Percentiles rank a stretch among this genome's conserved stretches.
These are phyloP conservation scores for Trichopus zeylanicus DNA, from an alignment of 116 monocot genomes.

Conservation along the genomic window DNA sequence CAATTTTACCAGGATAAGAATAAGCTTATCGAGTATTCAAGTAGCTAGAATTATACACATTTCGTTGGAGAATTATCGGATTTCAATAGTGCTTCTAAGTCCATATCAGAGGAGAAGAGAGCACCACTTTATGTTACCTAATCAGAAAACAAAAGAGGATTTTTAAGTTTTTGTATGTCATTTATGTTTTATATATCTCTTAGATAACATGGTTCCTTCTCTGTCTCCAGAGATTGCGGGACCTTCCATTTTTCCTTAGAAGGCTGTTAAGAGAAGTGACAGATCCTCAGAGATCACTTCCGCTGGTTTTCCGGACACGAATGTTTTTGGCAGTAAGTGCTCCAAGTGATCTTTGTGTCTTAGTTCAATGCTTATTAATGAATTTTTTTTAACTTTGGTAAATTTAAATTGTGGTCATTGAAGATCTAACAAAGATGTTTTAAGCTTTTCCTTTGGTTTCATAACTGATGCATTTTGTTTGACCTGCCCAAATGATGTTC, in stretches of 20 bases:
- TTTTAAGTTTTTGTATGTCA: too few relatives aligned
- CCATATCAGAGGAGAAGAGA: background rate
- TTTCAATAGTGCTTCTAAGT: background rate
- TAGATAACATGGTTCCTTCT: constrained; percentile 4
- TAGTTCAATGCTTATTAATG: too few relatives aligned
- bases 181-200: background rate
- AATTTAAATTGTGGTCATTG: too few relatives aligned
- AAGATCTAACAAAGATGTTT: too few relatives aligned
- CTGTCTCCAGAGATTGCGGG: constrained; percentile 51
- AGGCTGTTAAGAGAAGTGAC: constrained; percentile 74
- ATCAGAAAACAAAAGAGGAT: too few relatives aligned
- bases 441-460: too few relatives aligned
- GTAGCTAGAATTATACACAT: background rate
- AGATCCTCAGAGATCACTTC: constrained; percentile 89
- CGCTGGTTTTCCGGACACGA: constrained; percentile 61
- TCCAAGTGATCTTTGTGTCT: too few relatives aligned
- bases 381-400: too few relatives aligned
- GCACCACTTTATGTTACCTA: background rate
- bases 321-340: constrained; percentile 69
- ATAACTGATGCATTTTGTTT: too few relatives aligned
- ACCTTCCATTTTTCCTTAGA: constrained; percentile 72
- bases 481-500: too few relatives aligned
- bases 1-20: background rate
- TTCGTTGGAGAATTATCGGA: background rate
- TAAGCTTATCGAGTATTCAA: background rate